phyloP scores from a whole-genome alignment of 2,329 filamentous ascomycete species.

The Alternaria gaisen region DNA sequence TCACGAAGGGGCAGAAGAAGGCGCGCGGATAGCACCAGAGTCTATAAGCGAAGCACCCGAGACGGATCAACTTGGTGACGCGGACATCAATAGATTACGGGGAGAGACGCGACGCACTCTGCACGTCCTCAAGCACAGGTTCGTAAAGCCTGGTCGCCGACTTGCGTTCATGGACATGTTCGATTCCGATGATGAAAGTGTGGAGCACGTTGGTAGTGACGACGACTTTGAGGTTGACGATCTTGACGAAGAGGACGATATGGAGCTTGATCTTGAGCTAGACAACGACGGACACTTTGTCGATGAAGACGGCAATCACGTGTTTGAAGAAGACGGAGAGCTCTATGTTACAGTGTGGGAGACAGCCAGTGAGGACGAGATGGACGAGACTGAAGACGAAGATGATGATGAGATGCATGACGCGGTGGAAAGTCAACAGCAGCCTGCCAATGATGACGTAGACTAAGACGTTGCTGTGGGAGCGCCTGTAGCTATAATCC shows the following conservation, averaged over 20 bases:
- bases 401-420: conserved; percentile 13
- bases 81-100: conserved; percentile 26
- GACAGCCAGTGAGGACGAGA: conserved; percentile 5
- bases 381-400: conserved; percentile 3
- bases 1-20: conserved; percentile 1
- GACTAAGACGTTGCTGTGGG: not conserved
- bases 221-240: conserved; percentile 9
- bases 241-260: conserved; percentile 18
- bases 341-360: conserved; percentile 18
- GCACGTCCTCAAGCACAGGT: conserved; percentile 16
- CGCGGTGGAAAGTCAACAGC: conserved; percentile 7
- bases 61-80: conserved; percentile 34
- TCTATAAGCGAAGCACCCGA: conserved; percentile 22
- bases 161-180: conserved; percentile 3
- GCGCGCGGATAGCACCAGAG: not conserved
- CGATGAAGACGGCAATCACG: conserved; percentile 12
- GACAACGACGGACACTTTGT: conserved; percentile 26
- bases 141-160: conserved; percentile 10
- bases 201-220: not conserved
- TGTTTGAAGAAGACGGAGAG: conserved; percentile 20
- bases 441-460: conserved; percentile 2
- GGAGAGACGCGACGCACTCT: conserved; percentile 21
- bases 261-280: conserved; percentile 22
- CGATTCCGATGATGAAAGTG: conserved; percentile 6
- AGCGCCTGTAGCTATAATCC: not conserved